These are phyloP conservation scores for Debaryomyces maramus DNA, from an alignment of 805 yeast species.

Conservation along the genomic window DNA sequence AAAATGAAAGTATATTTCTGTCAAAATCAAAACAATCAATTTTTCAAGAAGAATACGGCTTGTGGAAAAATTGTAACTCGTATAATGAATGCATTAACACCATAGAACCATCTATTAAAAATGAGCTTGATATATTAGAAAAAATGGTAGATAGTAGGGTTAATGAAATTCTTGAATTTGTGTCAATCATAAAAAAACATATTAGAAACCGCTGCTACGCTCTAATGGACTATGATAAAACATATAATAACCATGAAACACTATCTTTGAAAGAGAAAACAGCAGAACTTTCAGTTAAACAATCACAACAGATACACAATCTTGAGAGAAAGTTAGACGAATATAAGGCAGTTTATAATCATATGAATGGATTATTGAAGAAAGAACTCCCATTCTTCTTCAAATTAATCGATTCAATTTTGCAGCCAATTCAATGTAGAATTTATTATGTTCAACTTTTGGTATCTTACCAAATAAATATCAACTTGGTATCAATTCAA, in stretches of 20 bases:
- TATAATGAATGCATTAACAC: constrained; percentile 18
- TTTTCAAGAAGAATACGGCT: constrained; percentile 12
- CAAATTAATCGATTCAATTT: constrained; percentile 27
- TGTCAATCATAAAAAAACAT: constrained; percentile 25
- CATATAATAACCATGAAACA: constrained; percentile 26
- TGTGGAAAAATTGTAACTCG: constrained; percentile 21
- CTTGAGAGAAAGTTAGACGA: constrained; percentile 28
- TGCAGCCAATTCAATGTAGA: constrained; percentile 30
- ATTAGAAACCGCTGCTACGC: constrained; percentile 31
- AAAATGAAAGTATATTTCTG: constrained; percentile 7
- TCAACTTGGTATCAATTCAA: constrained; percentile 18
- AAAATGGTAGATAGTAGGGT: constrained; percentile 14
- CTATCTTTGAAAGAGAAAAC: constrained; percentile 37
- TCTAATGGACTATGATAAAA: constrained; percentile 39
- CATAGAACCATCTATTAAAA: constrained; percentile 13
- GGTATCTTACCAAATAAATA: constrained; percentile 28
- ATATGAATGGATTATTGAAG: constrained; percentile 39
- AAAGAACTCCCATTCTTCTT: constrained; percentile 49
- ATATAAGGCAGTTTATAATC: constrained; percentile 28
- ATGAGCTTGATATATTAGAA: constrained; percentile 12
- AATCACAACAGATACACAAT: constrained; percentile 23
- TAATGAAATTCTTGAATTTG: constrained; percentile 12
- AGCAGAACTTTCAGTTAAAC: constrained; percentile 30
- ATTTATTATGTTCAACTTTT: constrained; percentile 41
- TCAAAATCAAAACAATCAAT: constrained; percentile 6